Conservation (phyloP, 768 basidiomycete genomes). For the Lentinula aciculospora region DNA sequence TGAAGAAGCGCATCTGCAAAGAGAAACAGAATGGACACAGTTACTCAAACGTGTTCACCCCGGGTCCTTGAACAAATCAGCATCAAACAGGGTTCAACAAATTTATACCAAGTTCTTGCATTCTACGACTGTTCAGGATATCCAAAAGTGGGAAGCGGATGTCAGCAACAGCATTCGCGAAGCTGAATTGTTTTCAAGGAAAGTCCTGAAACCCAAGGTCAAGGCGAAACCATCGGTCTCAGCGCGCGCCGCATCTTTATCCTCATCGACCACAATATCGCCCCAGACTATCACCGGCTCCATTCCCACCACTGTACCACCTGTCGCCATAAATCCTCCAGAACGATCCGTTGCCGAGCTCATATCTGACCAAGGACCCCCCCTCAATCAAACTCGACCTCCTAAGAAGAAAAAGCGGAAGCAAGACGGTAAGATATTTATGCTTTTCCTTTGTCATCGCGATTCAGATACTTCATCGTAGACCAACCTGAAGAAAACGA, state of each 20-base stretch:
- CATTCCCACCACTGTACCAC: conserved; percentile 22
- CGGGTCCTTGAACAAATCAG: conserved; percentile 39
- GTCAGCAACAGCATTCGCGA: conserved; percentile 52
- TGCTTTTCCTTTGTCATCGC: background rate
- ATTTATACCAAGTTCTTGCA: conserved; percentile 56
- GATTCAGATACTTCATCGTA: background rate
- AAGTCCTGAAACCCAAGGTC: conserved; percentile 29
- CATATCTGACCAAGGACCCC: conserved; percentile 47
- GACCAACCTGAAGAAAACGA: background rate
- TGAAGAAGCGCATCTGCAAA: conserved; percentile 49
- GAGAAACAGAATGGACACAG: conserved; percentile 62
- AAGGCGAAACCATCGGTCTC: conserved; percentile 7
- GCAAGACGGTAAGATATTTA: background rate
- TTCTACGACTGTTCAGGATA: conserved; percentile 43
- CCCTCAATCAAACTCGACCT: conserved; percentile 19
- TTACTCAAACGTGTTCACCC: conserved; percentile 54
- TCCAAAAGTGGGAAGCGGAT: conserved; percentile 58
- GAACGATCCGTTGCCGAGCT: conserved; percentile 48
- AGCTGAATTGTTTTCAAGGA: conserved; percentile 42
- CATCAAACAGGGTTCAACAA: conserved; percentile 45
- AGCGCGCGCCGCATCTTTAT: background rate
- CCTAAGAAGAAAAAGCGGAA: conserved; percentile 15
- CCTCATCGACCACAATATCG: background rate
- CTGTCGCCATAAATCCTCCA: conserved; percentile 35
- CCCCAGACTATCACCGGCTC: background rate